A percentile compares a stretch with the other conserved stretches of the same genome.
These are phyloP conservation scores for Penicillium canescens DNA, from an alignment of 495 filamentous ascomycete genomes.

Conservation along the genomic window DNA sequence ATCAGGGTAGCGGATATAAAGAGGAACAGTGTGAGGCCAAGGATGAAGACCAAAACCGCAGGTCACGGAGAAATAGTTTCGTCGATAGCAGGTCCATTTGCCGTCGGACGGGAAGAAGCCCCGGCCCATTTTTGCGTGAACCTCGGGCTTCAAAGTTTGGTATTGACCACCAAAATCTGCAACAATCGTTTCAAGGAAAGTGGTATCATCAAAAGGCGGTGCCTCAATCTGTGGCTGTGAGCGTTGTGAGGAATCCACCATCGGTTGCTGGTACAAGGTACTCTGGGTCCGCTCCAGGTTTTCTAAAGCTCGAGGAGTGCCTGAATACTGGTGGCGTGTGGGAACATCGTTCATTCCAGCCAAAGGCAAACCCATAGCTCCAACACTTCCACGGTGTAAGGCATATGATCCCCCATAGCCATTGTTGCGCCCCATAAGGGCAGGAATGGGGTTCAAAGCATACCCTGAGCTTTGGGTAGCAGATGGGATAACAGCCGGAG, in stretches of 20 bases:
- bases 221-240: slow-evolving; percentile 34
- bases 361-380: slow-evolving; percentile 28
- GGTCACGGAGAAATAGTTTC: slow-evolving; percentile 91
- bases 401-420: slow-evolving; percentile 36
- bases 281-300: slow-evolving; percentile 36
- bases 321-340: slow-evolving; percentile 33
- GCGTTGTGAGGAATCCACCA: slow-evolving; percentile 36
- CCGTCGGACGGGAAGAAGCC: slow-evolving; percentile 85
- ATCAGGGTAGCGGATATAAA: slow-evolving; percentile 42
- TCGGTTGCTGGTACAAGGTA: slow-evolving; percentile 30
- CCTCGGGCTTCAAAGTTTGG: slow-evolving; percentile 68
- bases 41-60: slow-evolving; percentile 74
- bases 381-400: slow-evolving; percentile 25
- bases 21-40: slow-evolving; percentile 46
- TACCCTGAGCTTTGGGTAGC: slow-evolving; percentile 32
- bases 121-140: slow-evolving; percentile 86
- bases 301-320: slow-evolving; percentile 37
- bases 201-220: slow-evolving; percentile 61
- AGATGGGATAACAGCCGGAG: slow-evolving; percentile 36
- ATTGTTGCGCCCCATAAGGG: slow-evolving; percentile 37
- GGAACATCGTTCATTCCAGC: slow-evolving; percentile 37
- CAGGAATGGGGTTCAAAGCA: slow-evolving; percentile 25
- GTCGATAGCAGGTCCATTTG: slow-evolving; percentile 94
- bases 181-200: slow-evolving; percentile 56
- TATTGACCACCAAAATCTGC: slow-evolving; percentile 42